Evolutionary conservation across 2,329 filamentous ascomycete species (phyloP), one percentile per base, ranked within the genome.

Genomic region (Elsinoe fawcettii): DNA sequence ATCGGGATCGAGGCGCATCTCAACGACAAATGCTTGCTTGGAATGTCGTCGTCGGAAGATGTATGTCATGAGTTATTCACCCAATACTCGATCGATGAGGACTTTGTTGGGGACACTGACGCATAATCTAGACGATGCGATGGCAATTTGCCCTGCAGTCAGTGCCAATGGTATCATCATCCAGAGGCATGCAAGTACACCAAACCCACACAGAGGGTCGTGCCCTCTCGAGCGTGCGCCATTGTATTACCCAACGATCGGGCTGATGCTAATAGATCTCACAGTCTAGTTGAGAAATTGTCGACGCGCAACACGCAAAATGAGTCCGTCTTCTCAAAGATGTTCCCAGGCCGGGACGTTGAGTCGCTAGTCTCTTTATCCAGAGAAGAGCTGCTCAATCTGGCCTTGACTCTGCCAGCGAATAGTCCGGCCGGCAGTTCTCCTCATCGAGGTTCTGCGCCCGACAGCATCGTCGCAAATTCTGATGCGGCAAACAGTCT

Each of bases 31-130:
- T 66, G 86, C 86, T 36, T 90, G 86, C 69, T 84, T 86, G 49
- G 86, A 88, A 65, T 90, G 88, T 73, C 85, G 90, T 67, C 80
- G 88, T 63, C 81, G 88, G 60, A 93, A 92, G 71, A 92, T 92
- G 53, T 55, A 55, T 12, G 53, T 46, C 14, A 5, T 14, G 9
- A n/a, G 5, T 5, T 16, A 30, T 5, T 30, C 25, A 30, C 47
- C 4, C 25, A 30, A 12, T 37, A n/a, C 11, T 53, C 49, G 49
- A 53, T 36, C 30, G 12, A 25, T 14, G 32, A 2, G 18, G 7
- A 6, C n/a, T 3, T 5, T 5, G 22, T 20, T 25, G 16, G 41
- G 41, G 41, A 44, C 14, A 39, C 53, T 55, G 36, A 55, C 23
- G 30, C 20, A 55, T 14, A 18, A 14, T 23, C 18, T 23, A 55